These are phyloP conservation scores for Vicia faba DNA, from an alignment of 306 rosid species.

Conservation along the genomic window DNA sequence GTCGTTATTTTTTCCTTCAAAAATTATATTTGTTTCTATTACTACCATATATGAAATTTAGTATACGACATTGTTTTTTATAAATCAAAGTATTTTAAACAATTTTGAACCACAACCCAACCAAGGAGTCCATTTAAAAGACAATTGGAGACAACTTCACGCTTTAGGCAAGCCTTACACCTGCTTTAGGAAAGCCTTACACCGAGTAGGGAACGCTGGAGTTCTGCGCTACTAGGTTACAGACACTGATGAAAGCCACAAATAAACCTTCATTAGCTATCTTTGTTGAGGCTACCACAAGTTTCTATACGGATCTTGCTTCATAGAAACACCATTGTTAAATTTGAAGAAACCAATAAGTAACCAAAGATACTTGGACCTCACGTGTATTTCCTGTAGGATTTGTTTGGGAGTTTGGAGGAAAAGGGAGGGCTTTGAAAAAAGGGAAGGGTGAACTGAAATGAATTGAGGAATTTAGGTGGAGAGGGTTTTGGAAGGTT, in stretches of 20 bases:
- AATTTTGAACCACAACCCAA: not conserved
- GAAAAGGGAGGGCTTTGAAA: too few species aligned
- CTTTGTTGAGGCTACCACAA: not conserved
- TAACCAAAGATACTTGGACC: not conserved
- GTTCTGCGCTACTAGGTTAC: not conserved
- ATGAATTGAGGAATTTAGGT: too few species aligned
- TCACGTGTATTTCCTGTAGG: not conserved
- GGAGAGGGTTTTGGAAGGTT: too few species aligned
- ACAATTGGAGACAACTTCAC: not conserved
- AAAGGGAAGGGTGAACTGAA: too few species aligned
- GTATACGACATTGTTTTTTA: not conserved
- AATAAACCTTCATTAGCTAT: too few species aligned
- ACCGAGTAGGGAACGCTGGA: not conserved
- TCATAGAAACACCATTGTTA: not conserved
- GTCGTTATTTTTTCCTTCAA: not conserved
- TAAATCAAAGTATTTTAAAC: not conserved
- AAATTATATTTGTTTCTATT: not conserved
- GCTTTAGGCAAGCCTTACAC: too few species aligned
- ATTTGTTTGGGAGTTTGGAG: too few species aligned
- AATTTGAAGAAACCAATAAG: not conserved
- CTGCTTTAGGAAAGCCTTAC: not conserved
- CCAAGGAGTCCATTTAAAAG: not conserved
- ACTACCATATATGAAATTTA: not conserved
- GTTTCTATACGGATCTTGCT: too few species aligned
- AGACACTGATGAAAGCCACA: not conserved